These are phyloP conservation scores for Immersiella caudata DNA, from an alignment of 495 filamentous ascomycete genomes.

Conservation along the genomic window DNA sequence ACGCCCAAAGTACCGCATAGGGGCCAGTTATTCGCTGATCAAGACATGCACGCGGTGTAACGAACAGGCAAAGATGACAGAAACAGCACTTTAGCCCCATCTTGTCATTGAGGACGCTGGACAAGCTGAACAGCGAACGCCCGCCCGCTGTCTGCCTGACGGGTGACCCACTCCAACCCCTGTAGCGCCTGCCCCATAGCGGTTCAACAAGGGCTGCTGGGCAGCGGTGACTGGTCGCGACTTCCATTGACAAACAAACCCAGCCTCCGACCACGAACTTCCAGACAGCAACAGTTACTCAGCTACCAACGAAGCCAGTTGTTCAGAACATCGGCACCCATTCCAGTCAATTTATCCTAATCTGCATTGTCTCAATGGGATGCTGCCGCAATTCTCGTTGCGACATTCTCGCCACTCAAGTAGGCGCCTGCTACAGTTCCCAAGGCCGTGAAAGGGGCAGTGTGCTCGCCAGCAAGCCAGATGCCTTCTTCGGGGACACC, in stretches of 20 bases:
- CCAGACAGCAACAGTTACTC: not conserved
- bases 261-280: not conserved
- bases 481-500: slow-evolving; percentile 70
- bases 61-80: not conserved
- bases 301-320: not conserved
- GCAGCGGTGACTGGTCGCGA: not conserved
- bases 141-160: not conserved
- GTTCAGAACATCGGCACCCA: not conserved
- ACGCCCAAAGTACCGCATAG: not conserved
- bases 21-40: not conserved
- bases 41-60: not conserved
- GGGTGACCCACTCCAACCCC: not conserved
- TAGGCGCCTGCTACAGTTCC: slow-evolving; percentile 90
- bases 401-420: slow-evolving; percentile 87
- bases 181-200: not conserved
- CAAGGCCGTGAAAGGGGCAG: slow-evolving; percentile 82
- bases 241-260: not conserved
- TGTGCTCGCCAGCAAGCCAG: slow-evolving; percentile 96
- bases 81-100: not conserved
- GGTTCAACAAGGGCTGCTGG: not conserved
- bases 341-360: not conserved
- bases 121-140: not conserved
- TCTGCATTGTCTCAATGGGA: slow-evolving; percentile 28
- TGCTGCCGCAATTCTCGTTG: slow-evolving; percentile 57
- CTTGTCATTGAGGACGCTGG: not conserved